A percentile compares a stretch with the other conserved stretches of the same genome.
Evolutionary conservation across 2,329 filamentous ascomycete genomes (phyloP).

Genomic region (Chalaropsis thielavioides): DNA sequence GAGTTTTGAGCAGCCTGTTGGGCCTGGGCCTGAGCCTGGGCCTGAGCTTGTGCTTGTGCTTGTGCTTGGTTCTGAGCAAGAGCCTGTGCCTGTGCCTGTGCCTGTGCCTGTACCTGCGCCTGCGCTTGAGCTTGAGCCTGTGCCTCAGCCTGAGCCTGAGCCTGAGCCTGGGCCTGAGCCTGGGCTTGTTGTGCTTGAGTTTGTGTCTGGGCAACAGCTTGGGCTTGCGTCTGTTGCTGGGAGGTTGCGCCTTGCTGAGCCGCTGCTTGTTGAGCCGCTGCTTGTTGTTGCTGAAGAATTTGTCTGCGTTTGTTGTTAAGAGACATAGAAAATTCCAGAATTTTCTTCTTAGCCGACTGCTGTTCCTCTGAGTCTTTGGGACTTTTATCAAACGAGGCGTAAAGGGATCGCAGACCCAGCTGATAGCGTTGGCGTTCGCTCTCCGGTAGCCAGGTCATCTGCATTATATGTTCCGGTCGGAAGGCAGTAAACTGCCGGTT

Average conservation of each 20-base stretch:
- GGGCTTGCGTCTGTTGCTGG: constrained; percentile 21
- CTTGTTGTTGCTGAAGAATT: constrained; percentile 26
- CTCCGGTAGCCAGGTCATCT: constrained; percentile 34
- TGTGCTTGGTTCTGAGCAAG: constrained; percentile 20
- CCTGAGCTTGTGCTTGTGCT: constrained; percentile 19
- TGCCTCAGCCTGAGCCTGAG: constrained; percentile 16
- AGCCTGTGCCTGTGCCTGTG: constrained; percentile 20
- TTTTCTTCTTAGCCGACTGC: constrained; percentile 39
- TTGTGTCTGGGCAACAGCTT: constrained; percentile 21
- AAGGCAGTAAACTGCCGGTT: constrained; percentile 30
- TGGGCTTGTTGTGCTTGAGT: constrained; percentile 20
- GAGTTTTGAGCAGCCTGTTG: constrained; percentile 7
- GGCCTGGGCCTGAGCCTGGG: constrained; percentile 13
- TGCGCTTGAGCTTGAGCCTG: constrained; percentile 19
- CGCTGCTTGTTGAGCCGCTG: constrained; percentile 23
- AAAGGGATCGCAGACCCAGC: constrained; percentile 38
- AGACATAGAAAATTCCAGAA: constrained; percentile 46
- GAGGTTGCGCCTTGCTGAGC: constrained; percentile 19
- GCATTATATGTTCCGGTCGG: constrained; percentile 38
- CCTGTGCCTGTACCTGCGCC: constrained; percentile 18
- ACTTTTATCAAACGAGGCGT: constrained; percentile 36
- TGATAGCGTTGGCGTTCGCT: constrained; percentile 47
- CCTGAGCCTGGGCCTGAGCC: constrained; percentile 17
- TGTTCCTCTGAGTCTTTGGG: constrained; percentile 36
- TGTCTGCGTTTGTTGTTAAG: constrained; percentile 32